Conservation (phyloP, 495 filamentous ascomycete species). For the Platismatia glauca region DNA sequence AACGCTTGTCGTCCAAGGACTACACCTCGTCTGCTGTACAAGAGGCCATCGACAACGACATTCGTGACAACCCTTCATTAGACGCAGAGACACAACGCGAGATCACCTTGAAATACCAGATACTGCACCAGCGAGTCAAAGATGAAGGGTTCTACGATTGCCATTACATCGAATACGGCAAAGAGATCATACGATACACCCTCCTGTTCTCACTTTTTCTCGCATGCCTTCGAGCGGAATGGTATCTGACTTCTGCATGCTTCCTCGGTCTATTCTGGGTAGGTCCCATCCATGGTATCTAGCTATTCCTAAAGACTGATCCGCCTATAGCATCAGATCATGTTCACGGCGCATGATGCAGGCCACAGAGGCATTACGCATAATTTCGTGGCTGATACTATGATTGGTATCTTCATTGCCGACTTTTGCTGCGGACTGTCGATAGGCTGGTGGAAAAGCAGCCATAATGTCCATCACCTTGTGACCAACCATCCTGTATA, state of each 20-base stretch:
- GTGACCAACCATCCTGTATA: slow-evolving; percentile 38
- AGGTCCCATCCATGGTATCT: not conserved
- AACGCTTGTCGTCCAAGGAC: not conserved
- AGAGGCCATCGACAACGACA: slow-evolving; percentile 31
- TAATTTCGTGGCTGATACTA: slow-evolving; percentile 37
- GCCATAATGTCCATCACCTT: slow-evolving; percentile 46
- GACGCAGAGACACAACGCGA: slow-evolving; percentile 34
- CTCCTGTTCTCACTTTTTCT: slow-evolving; percentile 32
- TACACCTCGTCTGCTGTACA: slow-evolving; percentile 38
- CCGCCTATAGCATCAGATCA: slow-evolving; percentile 35
- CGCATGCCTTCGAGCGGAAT: slow-evolving; percentile 28
- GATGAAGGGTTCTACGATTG: slow-evolving; percentile 37
- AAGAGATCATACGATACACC: slow-evolving; percentile 36
- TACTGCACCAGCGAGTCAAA: slow-evolving; percentile 34
- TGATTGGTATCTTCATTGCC: slow-evolving; percentile 41
- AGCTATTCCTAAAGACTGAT: not conserved
- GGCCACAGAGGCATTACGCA: slow-evolving; percentile 42
- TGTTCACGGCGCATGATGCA: slow-evolving; percentile 46
- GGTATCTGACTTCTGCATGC: slow-evolving; percentile 39
- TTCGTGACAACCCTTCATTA: slow-evolving; percentile 34
- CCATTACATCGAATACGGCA: slow-evolving; percentile 36
- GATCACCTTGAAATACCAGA: slow-evolving; percentile 36
- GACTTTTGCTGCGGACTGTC: slow-evolving; percentile 42
- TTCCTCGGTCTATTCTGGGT: slow-evolving; percentile 41
- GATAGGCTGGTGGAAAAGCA: slow-evolving; percentile 47